phyloP scores from a whole-genome alignment of 768 basidiomycete genomes.

The Lentinula aciculospora region DNA sequence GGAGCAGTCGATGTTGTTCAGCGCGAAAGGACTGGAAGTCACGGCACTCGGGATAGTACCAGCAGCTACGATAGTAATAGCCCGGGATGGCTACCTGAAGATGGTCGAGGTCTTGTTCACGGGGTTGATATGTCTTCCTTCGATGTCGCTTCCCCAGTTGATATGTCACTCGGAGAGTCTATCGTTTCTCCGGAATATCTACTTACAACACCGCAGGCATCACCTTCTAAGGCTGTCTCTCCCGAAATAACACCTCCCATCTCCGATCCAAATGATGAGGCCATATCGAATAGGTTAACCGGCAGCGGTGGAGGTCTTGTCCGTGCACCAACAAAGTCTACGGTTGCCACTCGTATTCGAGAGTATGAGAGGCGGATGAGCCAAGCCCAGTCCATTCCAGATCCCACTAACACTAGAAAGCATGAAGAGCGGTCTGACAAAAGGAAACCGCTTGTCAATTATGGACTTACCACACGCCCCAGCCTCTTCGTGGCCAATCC shows the following conservation, averaged over 20 bases:
- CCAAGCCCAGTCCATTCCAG: constrained; percentile 32
- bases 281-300: constrained; percentile 1
- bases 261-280: constrained; percentile 8
- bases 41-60: constrained; percentile 10
- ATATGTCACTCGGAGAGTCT: constrained; percentile 17
- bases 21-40: constrained; percentile 26
- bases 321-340: constrained; percentile 17
- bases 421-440: constrained; percentile 36
- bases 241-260: constrained; percentile 8
- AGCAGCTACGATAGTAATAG: constrained; percentile 6
- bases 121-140: constrained; percentile 2
- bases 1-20: constrained; percentile 66
- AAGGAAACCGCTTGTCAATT: constrained; percentile 39
- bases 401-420: constrained; percentile 33
- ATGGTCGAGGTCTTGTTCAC: constrained; percentile 1
- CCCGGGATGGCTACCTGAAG: constrained; percentile 6
- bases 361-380: constrained; percentile 57
- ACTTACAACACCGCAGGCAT: too few relatives aligned
- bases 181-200: constrained; percentile 4
- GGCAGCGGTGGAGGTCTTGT: constrained; percentile 7
- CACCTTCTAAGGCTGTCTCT: constrained; percentile 11
- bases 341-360: constrained; percentile 47
- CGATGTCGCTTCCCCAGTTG: constrained; percentile 26
- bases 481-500: constrained; percentile 76
- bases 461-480: constrained; percentile 59